Conservation (phyloP, 2,329 filamentous ascomycete genomes). For the Calonectria pseudoreteaudii region DNA sequence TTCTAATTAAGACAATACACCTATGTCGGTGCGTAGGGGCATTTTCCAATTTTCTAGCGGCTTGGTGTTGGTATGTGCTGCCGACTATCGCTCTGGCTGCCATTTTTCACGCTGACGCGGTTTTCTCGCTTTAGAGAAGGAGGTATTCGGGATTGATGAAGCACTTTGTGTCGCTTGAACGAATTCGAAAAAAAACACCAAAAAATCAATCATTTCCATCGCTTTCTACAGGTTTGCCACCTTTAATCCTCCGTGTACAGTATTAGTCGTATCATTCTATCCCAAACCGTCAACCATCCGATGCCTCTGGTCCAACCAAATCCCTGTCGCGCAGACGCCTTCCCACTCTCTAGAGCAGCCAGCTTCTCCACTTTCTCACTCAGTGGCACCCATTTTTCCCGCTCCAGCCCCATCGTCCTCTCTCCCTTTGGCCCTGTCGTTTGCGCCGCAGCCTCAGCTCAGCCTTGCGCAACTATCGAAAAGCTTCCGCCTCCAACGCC, state of each 20-base stretch:
- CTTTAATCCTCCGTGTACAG: neutral
- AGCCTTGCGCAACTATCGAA: conserved; percentile 26
- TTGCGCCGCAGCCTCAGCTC: conserved; percentile 34
- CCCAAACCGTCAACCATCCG: neutral
- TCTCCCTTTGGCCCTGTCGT: neutral
- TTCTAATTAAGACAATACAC: neutral
- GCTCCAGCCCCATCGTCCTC: neutral
- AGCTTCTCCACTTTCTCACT: neutral
- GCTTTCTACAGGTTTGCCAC: neutral
- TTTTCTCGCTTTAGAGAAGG: neutral
- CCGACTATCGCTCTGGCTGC: neutral
- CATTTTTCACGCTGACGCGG: too few relatives aligned
- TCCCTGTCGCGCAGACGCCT: neutral
- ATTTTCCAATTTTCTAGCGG: neutral
- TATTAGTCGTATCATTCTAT: neutral
- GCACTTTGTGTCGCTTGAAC: neutral
- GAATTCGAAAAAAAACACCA: neutral
- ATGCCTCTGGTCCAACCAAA: conserved; percentile 2
- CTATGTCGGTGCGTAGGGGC: neutral
- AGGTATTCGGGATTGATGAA: neutral
- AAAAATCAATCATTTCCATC: neutral
- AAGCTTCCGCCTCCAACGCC: conserved; percentile 30
- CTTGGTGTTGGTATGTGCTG: neutral
- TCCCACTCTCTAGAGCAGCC: neutral
- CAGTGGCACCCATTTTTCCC: neutral